Evolutionary conservation across 2,329 filamentous ascomycete genomes (phyloP).

Genomic region (Paecilomyces fulvus): DNA sequence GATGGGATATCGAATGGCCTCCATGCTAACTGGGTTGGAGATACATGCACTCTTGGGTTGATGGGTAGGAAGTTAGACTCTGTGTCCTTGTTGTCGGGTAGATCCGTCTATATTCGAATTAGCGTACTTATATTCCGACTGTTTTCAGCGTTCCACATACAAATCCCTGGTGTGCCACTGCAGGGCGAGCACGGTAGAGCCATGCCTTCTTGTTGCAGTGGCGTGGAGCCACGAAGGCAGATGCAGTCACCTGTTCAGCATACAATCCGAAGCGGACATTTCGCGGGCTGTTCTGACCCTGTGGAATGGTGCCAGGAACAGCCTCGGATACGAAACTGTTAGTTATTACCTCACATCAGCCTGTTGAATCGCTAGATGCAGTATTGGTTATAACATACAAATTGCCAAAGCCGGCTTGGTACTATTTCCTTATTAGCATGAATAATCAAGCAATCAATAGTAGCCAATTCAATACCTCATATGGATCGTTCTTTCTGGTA

Average conservation of each 20-base stretch:
- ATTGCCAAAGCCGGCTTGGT: slow-evolving; percentile 52
- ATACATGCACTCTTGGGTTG: slow-evolving; percentile 48
- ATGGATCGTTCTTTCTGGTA: slow-evolving; percentile 46
- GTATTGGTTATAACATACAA: slow-evolving; percentile 18
- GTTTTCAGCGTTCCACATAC: slow-evolving; percentile 12
- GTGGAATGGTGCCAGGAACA: slow-evolving; percentile 30
- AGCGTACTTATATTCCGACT: not conserved
- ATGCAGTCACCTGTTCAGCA: slow-evolving; percentile 46
- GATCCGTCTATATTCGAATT: slow-evolving; percentile 32
- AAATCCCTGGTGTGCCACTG: slow-evolving; percentile 48
- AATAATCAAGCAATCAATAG: not conserved
- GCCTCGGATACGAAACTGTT: slow-evolving; percentile 28
- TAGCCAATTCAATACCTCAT: slow-evolving; percentile 30
- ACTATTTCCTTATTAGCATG: slow-evolving; percentile 24
- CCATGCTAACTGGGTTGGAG: slow-evolving; percentile 50
- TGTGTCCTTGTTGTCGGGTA: slow-evolving; percentile 31
- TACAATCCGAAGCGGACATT: slow-evolving; percentile 29
- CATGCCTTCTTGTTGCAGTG: slow-evolving; percentile 51
- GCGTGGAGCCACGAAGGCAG: slow-evolving; percentile 50
- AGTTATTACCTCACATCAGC: slow-evolving; percentile 16
- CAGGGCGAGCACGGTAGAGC: slow-evolving; percentile 50
- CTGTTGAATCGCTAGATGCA: slow-evolving; percentile 12
- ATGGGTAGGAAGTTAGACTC: slow-evolving; percentile 27
- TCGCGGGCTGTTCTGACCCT: slow-evolving; percentile 30
- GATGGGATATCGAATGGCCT: slow-evolving; percentile 47